Evolutionary conservation across 805 yeast genomes (phyloP), one percentile per base, ranked within the genome.

Genomic region (Ogataea populi-albae): DNA sequence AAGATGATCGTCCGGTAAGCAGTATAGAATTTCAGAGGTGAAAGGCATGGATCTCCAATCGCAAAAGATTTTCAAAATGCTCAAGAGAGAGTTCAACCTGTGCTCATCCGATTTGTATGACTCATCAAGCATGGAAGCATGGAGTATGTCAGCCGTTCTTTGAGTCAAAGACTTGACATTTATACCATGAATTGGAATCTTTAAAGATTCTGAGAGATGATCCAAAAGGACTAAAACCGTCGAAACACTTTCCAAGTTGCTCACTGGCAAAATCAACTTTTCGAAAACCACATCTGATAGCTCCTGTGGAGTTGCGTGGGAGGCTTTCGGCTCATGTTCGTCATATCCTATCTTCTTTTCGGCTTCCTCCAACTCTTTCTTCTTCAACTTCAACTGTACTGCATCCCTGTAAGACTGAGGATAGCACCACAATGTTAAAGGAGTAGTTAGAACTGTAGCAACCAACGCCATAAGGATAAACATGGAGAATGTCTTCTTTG

Each of bases 381-480:
- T 46, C 8, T 38, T 35, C 3, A 55, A 24, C 35, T 49, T 57
- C n/a, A 42, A 51, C 24, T 64, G 67, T 27, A 74, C 66, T 41
- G 70, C 66, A 35, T 72, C 74, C 49, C 87, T 69, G 54, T 79
- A 79, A 6, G 68, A 56, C 7, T 69, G 69, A 1, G 95, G 89
- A 51, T 84, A 85, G 2, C 68, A 59, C 55, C 66, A 56, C 24
- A 75, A 54, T 0, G 93, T 75, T 52, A 85, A 60, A 2, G 94
- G 94, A 2, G 93, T 82, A 1, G 95, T 85, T n/a, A 76, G 58
- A 49, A 85, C 82, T 0, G 95, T 85, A 1, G 87, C 73, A 5
- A 82, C 73, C 40, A 85, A 65, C 0, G 94, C 88, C 95, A 85
- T 85, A 24, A 85, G 76, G 37, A 85, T 75, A 53, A 85, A 83